Base-by-base conservation (phyloP, 805 yeast species). In the Wickerhamomyces subpelliculosus region DNA sequence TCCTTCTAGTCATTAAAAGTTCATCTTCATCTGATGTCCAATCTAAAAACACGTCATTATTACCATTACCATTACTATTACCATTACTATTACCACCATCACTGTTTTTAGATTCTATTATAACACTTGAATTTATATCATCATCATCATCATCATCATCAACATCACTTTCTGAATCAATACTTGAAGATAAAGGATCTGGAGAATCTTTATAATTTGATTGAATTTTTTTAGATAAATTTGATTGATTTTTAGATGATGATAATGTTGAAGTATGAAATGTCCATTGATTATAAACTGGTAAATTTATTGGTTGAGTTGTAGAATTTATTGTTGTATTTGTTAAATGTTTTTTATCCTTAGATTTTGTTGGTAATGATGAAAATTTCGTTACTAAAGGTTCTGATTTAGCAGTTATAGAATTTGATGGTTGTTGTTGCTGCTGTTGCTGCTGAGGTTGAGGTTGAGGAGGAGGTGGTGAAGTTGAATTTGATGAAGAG, bases 11-110 rank as follows among this genome's bases (percentile, higher is more conserved):
- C 31, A 75, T 49, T 27, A 86, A 57, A 26, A 76, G 55, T 44
- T 79, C 83, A 58, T 86, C 95, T 58, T 86, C 95, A 37, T 84
- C 93, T 49, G 38, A 36, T 1, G 73, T 51, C 80, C 80, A 75
- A 19, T 45, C 50, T n/a, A n/a, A n/a, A n/a, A n/a, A n/a, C 5
- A 19, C 17, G 7, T 33, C 35, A 23, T 24, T 28, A 24, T 23
- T 23, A 13, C 22, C 11, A n/a, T 29, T 25, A 25, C 24, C 28
- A 10, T 23, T 23, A 9, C 8, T 23, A 9, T n/a, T n/a, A n/a
- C n/a, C n/a, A n/a, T n/a, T n/a, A n/a, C n/a, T n/a, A n/a, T n/a
- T n/a, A n/a, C n/a, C n/a, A n/a, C n/a, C n/a, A n/a, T n/a, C n/a
- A n/a, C n/a, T n/a, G n/a, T n/a, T n/a, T n/a, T n/a, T n/a, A n/a